These are phyloP conservation scores for Aspergillus cristatus DNA, from an alignment of 495 filamentous ascomycete species.

Conservation along the genomic window DNA sequence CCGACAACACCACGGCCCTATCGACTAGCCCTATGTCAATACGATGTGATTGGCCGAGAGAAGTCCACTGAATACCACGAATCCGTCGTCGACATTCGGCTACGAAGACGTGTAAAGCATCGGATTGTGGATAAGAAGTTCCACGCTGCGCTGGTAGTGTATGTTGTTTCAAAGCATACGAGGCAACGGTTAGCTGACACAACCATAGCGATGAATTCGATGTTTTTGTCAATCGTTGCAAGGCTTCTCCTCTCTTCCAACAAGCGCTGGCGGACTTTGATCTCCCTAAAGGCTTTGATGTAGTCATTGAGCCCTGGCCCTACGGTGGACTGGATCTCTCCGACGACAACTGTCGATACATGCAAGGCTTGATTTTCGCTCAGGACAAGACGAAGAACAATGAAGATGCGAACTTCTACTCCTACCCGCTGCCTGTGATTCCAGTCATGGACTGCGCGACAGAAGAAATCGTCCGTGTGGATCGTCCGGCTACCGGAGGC, in stretches of 20 bases:
- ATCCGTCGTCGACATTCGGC: slow-evolving; percentile 51
- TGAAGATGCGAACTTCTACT: slow-evolving; percentile 61
- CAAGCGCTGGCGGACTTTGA: slow-evolving; percentile 49
- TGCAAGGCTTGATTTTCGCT: slow-evolving; percentile 45
- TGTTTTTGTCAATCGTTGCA: slow-evolving; percentile 50
- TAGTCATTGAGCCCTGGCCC: slow-evolving; percentile 64
- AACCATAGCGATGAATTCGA: slow-evolving; percentile 49
- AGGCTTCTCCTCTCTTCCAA: slow-evolving; percentile 52
- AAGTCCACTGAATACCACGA: slow-evolving; percentile 51
- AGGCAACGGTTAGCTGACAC: slow-evolving; percentile 7
- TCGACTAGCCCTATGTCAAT: slow-evolving; percentile 53
- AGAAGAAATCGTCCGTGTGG: slow-evolving; percentile 51
- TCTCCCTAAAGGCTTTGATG: slow-evolving; percentile 52
- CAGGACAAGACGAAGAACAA: slow-evolving; percentile 30
- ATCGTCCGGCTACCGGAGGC: slow-evolving; percentile 40
- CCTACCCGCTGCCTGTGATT: slow-evolving; percentile 67
- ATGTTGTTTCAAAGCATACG: slow-evolving; percentile 13
- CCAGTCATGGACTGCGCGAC: slow-evolving; percentile 66
- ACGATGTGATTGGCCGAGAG: slow-evolving; percentile 54
- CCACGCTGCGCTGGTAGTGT: slow-evolving; percentile 54
- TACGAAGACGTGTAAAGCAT: slow-evolving; percentile 37
- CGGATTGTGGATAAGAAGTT: slow-evolving; percentile 47
- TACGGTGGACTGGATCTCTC: slow-evolving; percentile 53
- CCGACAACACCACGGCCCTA: slow-evolving; percentile 42
- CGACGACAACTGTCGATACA: slow-evolving; percentile 46